Evolutionary conservation across 1,139 yeast genomes (phyloP).

Genomic region (Sugiyamaella sp.): DNA sequence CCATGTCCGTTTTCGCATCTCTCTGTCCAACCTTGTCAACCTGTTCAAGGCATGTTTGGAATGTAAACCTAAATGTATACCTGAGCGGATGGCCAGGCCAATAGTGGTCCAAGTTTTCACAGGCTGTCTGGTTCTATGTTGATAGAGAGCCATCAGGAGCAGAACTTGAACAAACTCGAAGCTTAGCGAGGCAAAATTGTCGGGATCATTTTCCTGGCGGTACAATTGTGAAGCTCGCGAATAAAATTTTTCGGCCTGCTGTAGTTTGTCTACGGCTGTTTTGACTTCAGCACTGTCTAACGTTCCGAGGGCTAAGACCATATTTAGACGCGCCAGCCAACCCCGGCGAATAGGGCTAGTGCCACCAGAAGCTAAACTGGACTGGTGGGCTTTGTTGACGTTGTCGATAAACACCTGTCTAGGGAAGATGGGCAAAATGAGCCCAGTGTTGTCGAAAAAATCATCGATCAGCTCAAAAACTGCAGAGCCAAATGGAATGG

Average conservation of each 20-base stretch:
- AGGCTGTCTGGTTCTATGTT: slow-evolving; percentile 11
- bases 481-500: slow-evolving; percentile 5
- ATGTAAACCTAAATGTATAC: slow-evolving; percentile 16
- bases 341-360: slow-evolving; percentile 1
- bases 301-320: slow-evolving; percentile 15
- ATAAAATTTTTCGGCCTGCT: slow-evolving; percentile 7
- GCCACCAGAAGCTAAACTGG: neutral
- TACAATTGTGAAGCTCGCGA: slow-evolving; percentile 5
- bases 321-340: slow-evolving; percentile 18
- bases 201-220: neutral
- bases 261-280: neutral
- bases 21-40: slow-evolving; percentile 10
- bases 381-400: neutral
- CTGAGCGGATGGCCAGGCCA: slow-evolving; percentile 14
- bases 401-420: slow-evolving; percentile 8
- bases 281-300: neutral
- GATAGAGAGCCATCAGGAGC: slow-evolving; percentile 14
- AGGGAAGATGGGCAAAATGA: slow-evolving; percentile 15
- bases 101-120: slow-evolving; percentile 12
- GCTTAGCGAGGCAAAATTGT: neutral
- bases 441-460: slow-evolving; percentile 8
- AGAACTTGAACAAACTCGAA: slow-evolving; percentile 14
- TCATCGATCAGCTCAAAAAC: slow-evolving; percentile 5
- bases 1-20: slow-evolving; percentile 17
- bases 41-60: slow-evolving; percentile 7